Percentiles rank a stretch among this genome's conserved stretches.
These are phyloP conservation scores for Chalciporus chontae DNA, from an alignment of 768 basidiomycete species.

Conservation along the genomic window DNA sequence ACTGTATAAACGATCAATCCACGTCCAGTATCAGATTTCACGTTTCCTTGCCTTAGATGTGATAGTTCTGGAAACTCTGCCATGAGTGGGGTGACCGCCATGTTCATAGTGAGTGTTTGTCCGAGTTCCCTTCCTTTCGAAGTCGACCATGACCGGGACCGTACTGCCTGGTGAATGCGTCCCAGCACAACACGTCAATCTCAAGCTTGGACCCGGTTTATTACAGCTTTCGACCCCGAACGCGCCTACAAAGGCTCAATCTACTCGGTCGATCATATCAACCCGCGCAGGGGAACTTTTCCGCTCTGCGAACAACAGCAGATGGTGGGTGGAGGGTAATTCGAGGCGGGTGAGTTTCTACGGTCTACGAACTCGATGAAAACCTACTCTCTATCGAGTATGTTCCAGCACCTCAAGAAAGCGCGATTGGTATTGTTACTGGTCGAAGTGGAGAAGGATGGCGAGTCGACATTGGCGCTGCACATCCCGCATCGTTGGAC, in stretches of 20 bases:
- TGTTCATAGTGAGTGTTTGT: slow-evolving; percentile 10
- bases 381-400: slow-evolving; percentile 51
- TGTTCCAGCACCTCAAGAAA: slow-evolving; percentile 84
- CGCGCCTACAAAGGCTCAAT: slow-evolving; percentile 9
- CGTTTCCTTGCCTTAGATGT: slow-evolving; percentile 57
- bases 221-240: slow-evolving; percentile 43
- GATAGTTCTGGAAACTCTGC: slow-evolving; percentile 72
- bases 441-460: slow-evolving; percentile 86
- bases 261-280: slow-evolving; percentile 42
- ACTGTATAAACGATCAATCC: slow-evolving; percentile 39
- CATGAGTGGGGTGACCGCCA: slow-evolving; percentile 41
- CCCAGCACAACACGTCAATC: slow-evolving; percentile 69
- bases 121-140: slow-evolving; percentile 7
- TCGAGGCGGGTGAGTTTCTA: slow-evolving; percentile 66
- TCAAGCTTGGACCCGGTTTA: slow-evolving; percentile 86
- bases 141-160: slow-evolving; percentile 42
- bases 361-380: neutral
- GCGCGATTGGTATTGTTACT: slow-evolving; percentile 79
- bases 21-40: neutral
- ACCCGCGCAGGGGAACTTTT: slow-evolving; percentile 70
- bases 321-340: slow-evolving; percentile 89
- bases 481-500: slow-evolving; percentile 82
- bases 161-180: slow-evolving; percentile 83
- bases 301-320: slow-evolving; percentile 67
- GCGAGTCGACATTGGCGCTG: slow-evolving; percentile 90